These are phyloP conservation scores for Blepharisma undulans DNA, from an alignment of 169 alveolate species.

Conservation along the genomic window DNA sequence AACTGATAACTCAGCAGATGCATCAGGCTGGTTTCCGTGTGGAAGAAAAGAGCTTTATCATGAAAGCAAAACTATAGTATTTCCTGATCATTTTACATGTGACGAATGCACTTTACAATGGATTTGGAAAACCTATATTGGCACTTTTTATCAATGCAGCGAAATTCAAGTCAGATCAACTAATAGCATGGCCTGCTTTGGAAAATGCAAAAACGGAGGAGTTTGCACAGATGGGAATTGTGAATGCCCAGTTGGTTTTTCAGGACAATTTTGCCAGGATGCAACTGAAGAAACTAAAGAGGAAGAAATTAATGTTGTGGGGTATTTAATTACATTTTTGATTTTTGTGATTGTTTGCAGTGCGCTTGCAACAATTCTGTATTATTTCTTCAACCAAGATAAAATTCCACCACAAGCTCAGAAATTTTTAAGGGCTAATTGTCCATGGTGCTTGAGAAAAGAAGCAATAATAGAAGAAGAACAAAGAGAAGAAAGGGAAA, in stretches of 20 bases:
- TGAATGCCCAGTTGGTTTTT: constrained; percentile 14
- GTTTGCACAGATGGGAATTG: constrained; percentile 18
- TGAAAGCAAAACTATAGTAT: background rate
- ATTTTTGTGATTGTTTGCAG: background rate
- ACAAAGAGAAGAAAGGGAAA: background rate
- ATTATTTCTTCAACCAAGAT: background rate
- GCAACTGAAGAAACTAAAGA: background rate
- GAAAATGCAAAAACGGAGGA: constrained; percentile 31
- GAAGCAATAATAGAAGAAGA: background rate
- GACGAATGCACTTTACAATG: constrained; percentile 32
- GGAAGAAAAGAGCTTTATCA: background rate
- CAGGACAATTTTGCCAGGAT: background rate
- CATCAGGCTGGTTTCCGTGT: constrained; percentile 17
- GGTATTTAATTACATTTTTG: background rate
- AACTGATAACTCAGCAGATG: constrained; percentile 13
- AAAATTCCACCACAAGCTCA: background rate
- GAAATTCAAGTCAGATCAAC: background rate
- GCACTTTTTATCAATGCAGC: constrained; percentile 11
- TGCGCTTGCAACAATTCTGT: background rate
- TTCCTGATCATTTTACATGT: background rate
- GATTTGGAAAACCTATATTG: constrained; percentile 19
- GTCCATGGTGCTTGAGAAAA: background rate
- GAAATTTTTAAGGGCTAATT: background rate
- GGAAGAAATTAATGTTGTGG: background rate
- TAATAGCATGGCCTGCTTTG: background rate